phyloP scores from a whole-genome alignment of 192 early-diverging fungal species.

The Rhizoclosmatium sp. region DNA sequence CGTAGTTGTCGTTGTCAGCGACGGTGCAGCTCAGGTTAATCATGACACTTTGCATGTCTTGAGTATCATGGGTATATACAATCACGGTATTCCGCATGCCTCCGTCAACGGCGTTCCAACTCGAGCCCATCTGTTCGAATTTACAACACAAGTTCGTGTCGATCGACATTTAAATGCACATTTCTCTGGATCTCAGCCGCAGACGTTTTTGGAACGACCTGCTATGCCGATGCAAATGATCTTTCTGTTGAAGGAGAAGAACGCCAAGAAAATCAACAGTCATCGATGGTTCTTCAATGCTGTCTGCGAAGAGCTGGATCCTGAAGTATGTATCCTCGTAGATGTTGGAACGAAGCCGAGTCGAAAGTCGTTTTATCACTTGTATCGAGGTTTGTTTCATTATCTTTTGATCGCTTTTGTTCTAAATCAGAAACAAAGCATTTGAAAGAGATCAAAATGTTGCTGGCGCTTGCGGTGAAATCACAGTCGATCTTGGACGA shows the following conservation, averaged over 20 bases:
- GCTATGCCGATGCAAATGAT: slow-evolving; percentile 80
- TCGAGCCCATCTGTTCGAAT: slow-evolving; percentile 63
- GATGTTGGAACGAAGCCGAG: slow-evolving; percentile 80
- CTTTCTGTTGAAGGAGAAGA: slow-evolving; percentile 93
- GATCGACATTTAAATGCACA: slow-evolving; percentile 71
- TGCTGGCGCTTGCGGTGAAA: slow-evolving; percentile 84
- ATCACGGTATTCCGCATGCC: slow-evolving; percentile 53
- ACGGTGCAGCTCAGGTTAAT: slow-evolving; percentile 77
- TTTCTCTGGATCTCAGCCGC: slow-evolving; percentile 55
- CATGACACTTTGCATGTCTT: slow-evolving; percentile 74
- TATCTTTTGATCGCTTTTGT: slow-evolving; percentile 49
- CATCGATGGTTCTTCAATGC: slow-evolving; percentile 82
- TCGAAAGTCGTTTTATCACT: slow-evolving; percentile 58
- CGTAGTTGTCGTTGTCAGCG: slow-evolving; percentile 75
- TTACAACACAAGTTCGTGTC: slow-evolving; percentile 65
- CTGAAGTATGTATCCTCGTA: slow-evolving; percentile 72
- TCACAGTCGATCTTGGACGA: slow-evolving; percentile 62
- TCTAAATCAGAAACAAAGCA: slow-evolving; percentile 58
- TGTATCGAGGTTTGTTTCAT: slow-evolving; percentile 45
- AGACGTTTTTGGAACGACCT: slow-evolving; percentile 38
- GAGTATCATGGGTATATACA: slow-evolving; percentile 68
- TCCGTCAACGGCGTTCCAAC: slow-evolving; percentile 55
- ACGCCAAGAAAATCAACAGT: slow-evolving; percentile 81
- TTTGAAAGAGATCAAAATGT: slow-evolving; percentile 73
- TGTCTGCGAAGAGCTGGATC: slow-evolving; percentile 69